Base-by-base conservation (phyloP, 2,329 filamentous ascomycete species). In the Furcasterigmium furcatum region DNA sequence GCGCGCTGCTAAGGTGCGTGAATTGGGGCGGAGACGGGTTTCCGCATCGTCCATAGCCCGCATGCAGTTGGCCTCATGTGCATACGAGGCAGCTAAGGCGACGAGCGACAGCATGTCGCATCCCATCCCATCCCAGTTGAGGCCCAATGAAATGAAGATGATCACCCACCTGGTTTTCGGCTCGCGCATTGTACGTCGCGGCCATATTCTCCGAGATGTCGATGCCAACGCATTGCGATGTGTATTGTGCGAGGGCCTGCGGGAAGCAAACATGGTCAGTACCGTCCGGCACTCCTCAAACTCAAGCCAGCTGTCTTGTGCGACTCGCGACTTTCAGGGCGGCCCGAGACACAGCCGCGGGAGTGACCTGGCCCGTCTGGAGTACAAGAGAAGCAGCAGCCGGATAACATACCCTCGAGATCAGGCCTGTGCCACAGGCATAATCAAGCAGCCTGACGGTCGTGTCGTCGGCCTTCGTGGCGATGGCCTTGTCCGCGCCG, bases 121-220 rank as follows among this genome's bases (percentile, higher is more conserved):
- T n/a, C n/a, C n/a, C n/a, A n/a, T n/a, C n/a, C n/a, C n/a, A n/a
- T n/a, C n/a, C n/a, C n/a, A n/a, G n/a, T n/a, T n/a, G n/a, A n/a
- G n/a, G n/a, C n/a, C n/a, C n/a, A n/a, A n/a, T n/a, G n/a, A n/a
- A n/a, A n/a, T n/a, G n/a, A n/a, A n/a, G n/a, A 41, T 13, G 16
- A 16, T 9, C 12, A 55, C 63, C 47, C 51, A 77, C 76, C 63
- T 81, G 74, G 49, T 77, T 76, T 29, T 65, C 60, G 18, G 80
- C 82, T 21, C 76, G 72, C 10, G 67, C 64, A 58, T 90, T 91
- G 68, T 85, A 91, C 7, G 74, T 70, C 1, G 70, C 67, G 5
- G 88, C 76, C 87, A 91, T 91, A 49, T 80, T 80, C 50, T 82
- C 74, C 1, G 85, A 85, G 46, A 90, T 66, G 58, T 91, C 87